Evolutionary conservation across 2,329 filamentous ascomycete species (phyloP).

Genomic region (Zymoseptoria tritici): DNA sequence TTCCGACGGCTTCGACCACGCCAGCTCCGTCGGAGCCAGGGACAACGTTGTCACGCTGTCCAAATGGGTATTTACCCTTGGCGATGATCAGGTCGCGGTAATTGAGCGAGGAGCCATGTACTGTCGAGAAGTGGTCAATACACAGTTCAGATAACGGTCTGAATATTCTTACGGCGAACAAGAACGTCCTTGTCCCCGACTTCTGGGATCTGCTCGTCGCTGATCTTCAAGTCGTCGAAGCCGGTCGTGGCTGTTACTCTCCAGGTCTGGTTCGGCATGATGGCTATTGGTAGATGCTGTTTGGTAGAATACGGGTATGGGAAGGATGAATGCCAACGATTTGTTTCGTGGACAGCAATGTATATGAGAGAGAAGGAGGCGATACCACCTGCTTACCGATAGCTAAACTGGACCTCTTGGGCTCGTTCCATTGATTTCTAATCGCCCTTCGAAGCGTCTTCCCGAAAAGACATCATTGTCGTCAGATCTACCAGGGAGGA

Average conservation of each 20-base stretch:
- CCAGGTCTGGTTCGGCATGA: slow-evolving; percentile 38
- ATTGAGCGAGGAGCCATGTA: slow-evolving; percentile 43
- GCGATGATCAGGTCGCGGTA: slow-evolving; percentile 45
- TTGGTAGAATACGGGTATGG: neutral
- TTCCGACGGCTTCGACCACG: slow-evolving; percentile 46
- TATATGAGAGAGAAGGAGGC: neutral
- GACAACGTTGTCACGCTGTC: slow-evolving; percentile 34
- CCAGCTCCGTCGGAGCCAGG: slow-evolving; percentile 48
- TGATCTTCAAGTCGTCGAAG: slow-evolving; percentile 55
- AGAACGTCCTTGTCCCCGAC: slow-evolving; percentile 65
- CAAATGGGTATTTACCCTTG: slow-evolving; percentile 41
- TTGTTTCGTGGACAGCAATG: neutral
- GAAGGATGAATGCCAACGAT: neutral
- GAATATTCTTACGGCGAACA: slow-evolving; percentile 48
- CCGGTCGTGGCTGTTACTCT: slow-evolving; percentile 45
- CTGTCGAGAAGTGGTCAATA: slow-evolving; percentile 19
- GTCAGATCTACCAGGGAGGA: neutral
- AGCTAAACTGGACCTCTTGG: neutral
- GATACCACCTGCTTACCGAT: neutral
- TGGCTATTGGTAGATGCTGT: neutral
- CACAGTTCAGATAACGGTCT: too few relatives aligned
- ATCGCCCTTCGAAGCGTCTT: neutral
- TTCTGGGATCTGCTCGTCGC: slow-evolving; percentile 49
- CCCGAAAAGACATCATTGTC: neutral
- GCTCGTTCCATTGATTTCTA: neutral